Conservation (phyloP, 805 yeast species). For the Teunomyces cretensis region DNA sequence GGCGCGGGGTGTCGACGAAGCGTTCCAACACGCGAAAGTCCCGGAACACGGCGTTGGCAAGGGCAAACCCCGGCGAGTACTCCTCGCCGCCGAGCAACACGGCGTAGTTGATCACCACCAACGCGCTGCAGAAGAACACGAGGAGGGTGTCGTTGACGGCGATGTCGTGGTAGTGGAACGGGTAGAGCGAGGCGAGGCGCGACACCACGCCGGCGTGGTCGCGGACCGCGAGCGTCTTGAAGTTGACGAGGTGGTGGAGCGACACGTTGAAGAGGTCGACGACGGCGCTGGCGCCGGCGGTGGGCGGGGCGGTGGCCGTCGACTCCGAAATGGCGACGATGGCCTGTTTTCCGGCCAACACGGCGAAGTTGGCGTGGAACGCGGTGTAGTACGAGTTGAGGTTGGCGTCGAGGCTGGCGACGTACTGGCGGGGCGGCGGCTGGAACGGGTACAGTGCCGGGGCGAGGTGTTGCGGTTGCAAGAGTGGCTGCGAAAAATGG, state of each 20-base stretch:
- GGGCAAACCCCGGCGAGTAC: constrained; percentile 56
- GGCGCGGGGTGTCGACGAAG: constrained; percentile 20
- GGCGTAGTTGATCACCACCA: constrained; percentile 50
- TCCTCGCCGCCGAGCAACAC: constrained; percentile 59
- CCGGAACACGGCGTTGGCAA: constrained; percentile 52
- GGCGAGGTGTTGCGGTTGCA: no score
- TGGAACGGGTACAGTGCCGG: constrained; percentile 3
- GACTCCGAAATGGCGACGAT: no score
- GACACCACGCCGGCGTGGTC: constrained; percentile 36
- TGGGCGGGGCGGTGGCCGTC: constrained; percentile 10
- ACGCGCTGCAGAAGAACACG: constrained; percentile 28
- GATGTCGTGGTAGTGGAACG: constrained; percentile 24
- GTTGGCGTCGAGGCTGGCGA: constrained; percentile 27
- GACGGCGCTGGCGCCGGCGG: constrained; percentile 26
- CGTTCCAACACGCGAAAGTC: constrained; percentile 54
- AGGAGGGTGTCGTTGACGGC: constrained; percentile 24
- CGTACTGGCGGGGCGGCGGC: constrained; percentile 9
- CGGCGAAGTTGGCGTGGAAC: constrained; percentile 46
- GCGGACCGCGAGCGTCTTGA: constrained; percentile 29
- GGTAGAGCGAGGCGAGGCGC: constrained; percentile 35
- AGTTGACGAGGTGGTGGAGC: constrained; percentile 38
- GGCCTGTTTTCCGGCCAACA: constrained; percentile 38
- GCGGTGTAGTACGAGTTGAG: constrained; percentile 42
- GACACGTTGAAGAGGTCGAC: constrained; percentile 43
- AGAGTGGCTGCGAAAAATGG: neutral